Evolutionary conservation across 139 green algal genomes (phyloP).

Genomic region (Chlamydomonas sp.): DNA sequence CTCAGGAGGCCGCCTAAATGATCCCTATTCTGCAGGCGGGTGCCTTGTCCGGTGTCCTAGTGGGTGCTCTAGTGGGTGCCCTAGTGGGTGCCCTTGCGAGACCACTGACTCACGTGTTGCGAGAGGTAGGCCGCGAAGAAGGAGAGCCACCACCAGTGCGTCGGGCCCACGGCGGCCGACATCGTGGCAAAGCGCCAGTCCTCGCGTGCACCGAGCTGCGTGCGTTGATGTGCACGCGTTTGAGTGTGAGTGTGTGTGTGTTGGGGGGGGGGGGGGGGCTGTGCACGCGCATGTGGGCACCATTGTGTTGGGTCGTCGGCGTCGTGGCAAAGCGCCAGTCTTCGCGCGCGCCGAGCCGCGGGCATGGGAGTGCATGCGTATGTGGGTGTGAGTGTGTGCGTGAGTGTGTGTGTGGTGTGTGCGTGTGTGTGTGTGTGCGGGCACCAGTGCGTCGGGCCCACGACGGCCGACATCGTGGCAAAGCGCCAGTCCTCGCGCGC

Average conservation of each 20-base stretch:
- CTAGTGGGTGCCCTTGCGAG: neutral
- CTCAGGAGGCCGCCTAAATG: no score
- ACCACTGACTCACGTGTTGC: slow-evolving; percentile 22
- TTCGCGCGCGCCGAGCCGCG: slow-evolving; percentile 50
- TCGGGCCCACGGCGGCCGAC: slow-evolving; percentile 13
- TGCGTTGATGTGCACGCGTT: neutral
- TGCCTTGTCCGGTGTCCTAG: no score
- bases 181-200: slow-evolving; percentile 67
- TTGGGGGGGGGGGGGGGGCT: no score
- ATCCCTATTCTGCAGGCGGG: no score
- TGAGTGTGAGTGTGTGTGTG: no score
- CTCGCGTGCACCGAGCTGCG: slow-evolving; percentile 51
- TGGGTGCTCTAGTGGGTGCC: no score
- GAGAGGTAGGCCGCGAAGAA: slow-evolving; percentile 45
- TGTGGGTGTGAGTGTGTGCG: no score
- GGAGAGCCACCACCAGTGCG: slow-evolving; percentile 43
- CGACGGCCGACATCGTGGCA: slow-evolving; percentile 31
- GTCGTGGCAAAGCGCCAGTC: slow-evolving; percentile 63
- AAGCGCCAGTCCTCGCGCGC: slow-evolving; percentile 65
- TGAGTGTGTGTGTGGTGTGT: no score
- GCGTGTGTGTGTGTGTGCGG: no score
- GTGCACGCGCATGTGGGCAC: no score
- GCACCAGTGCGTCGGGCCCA: slow-evolving; percentile 34
- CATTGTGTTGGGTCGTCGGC: slow-evolving; percentile 24
- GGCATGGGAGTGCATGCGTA: neutral